These are phyloP conservation scores for Scheffersomyces stipitis DNA, from an alignment of 805 yeast genomes.

Conservation along the genomic window DNA sequence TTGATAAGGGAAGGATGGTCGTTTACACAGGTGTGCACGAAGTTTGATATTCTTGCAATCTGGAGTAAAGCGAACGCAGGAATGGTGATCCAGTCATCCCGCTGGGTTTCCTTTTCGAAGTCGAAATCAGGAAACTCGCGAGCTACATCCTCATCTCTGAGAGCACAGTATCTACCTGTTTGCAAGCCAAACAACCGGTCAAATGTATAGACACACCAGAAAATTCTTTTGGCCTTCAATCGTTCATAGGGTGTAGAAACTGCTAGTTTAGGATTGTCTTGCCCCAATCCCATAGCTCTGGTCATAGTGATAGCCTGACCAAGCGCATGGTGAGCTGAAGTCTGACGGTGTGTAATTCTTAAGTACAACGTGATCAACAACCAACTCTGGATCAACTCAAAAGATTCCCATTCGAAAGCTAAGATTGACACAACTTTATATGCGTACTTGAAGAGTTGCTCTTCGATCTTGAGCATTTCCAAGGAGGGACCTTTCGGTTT, in stretches of 20 bases:
- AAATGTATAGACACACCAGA: slow-evolving; percentile 54
- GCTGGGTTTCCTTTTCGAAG: slow-evolving; percentile 23
- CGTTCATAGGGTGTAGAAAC: slow-evolving; percentile 39
- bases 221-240: slow-evolving; percentile 50
- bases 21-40: slow-evolving; percentile 28
- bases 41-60: slow-evolving; percentile 39
- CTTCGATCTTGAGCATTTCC: slow-evolving; percentile 29
- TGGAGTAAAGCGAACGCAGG: slow-evolving; percentile 48
- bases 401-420: slow-evolving; percentile 43
- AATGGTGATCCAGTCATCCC: slow-evolving; percentile 50
- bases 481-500: slow-evolving; percentile 28
- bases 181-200: slow-evolving; percentile 56
- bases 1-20: slow-evolving; percentile 27
- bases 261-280: slow-evolving; percentile 15
- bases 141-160: slow-evolving; percentile 36
- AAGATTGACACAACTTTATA: slow-evolving; percentile 30
- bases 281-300: slow-evolving; percentile 36
- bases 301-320: slow-evolving; percentile 37
- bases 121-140: slow-evolving; percentile 31
- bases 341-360: slow-evolving; percentile 39
- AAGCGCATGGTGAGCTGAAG: slow-evolving; percentile 31
- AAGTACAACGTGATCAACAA: slow-evolving; percentile 35
- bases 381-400: slow-evolving; percentile 45
- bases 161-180: slow-evolving; percentile 45
- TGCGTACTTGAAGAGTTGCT: slow-evolving; percentile 33